These are phyloP conservation scores for Leccinum subtestaceum DNA, from an alignment of 768 basidiomycete genomes.

Conservation along the genomic window DNA sequence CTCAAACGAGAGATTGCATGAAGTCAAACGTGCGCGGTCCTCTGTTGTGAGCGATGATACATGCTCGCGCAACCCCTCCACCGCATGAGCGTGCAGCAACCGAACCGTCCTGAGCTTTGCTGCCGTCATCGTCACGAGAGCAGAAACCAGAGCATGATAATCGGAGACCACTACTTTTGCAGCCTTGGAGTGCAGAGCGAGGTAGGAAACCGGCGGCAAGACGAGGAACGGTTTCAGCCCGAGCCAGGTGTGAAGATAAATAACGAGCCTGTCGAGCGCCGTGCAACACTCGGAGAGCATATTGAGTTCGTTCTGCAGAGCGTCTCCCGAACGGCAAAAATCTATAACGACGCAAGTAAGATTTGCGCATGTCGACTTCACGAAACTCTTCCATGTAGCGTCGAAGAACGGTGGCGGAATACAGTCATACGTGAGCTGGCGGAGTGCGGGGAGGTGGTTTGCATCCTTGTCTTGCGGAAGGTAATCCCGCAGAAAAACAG, in stretches of 20 bases:
- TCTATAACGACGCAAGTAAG: slow-evolving; percentile 29
- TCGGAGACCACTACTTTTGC: slow-evolving; percentile 14
- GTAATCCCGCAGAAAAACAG: slow-evolving; percentile 30
- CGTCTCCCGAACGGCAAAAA: slow-evolving; percentile 24
- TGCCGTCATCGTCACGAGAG: slow-evolving; percentile 24
- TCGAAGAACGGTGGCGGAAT: slow-evolving; percentile 31
- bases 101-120: slow-evolving; percentile 19
- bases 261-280: slow-evolving; percentile 24
- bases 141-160: slow-evolving; percentile 16
- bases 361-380: slow-evolving; percentile 25
- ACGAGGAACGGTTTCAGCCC: slow-evolving; percentile 20
- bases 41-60: slow-evolving; percentile 1
- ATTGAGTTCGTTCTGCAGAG: slow-evolving; percentile 25
- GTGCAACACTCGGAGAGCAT: slow-evolving; percentile 26
- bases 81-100: slow-evolving; percentile 18
- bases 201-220: slow-evolving; percentile 26
- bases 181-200: slow-evolving; percentile 23
- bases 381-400: slow-evolving; percentile 27
- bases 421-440: slow-evolving; percentile 32
- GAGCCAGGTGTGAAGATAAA: slow-evolving; percentile 26
- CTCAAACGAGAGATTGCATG: slow-evolving; percentile 20
- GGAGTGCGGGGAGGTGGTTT: slow-evolving; percentile 30
- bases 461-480: slow-evolving; percentile 26
- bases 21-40: slow-evolving; percentile 10
- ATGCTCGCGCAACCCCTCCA: slow-evolving; percentile 14